phyloP scores from a whole-genome alignment of 768 basidiomycete species.

The Dacryopinax spathularia region DNA sequence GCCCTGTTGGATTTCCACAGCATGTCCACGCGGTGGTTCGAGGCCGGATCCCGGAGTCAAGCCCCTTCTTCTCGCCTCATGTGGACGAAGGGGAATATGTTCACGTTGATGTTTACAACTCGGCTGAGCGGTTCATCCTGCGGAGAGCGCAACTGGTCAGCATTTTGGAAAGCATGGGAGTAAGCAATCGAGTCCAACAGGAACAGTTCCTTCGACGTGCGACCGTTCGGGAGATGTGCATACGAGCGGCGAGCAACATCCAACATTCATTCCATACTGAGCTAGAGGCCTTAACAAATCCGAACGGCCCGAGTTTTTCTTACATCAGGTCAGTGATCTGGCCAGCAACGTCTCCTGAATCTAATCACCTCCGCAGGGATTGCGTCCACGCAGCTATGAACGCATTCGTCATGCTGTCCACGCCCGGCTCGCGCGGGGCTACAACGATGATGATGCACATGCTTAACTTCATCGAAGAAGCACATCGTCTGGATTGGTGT shows the following conservation, averaged over 20 bases:
- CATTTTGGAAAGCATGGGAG: not conserved
- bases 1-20: not conserved
- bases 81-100: not conserved
- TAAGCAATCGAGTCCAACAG: not conserved
- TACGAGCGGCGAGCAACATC: not conserved
- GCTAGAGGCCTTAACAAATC: not conserved
- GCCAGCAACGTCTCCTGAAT: not conserved
- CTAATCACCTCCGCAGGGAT: not conserved
- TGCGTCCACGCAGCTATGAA: not conserved
- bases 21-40: not conserved
- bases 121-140: not conserved
- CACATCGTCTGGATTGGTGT: not conserved
- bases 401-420: not conserved
- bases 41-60: not conserved
- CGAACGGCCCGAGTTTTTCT: not conserved
- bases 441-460: slow-evolving; percentile 1
- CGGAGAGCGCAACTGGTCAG: not conserved
- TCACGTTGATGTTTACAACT: not conserved
- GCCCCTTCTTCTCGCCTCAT: not conserved
- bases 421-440: not conserved
- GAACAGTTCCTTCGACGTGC: not conserved
- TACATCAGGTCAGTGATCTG: not conserved
- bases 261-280: slow-evolving; percentile 1
- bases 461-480: not conserved
- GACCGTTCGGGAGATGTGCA: not conserved